These are phyloP conservation scores for Amniculicola lignicola DNA, from an alignment of 495 filamentous ascomycete species.

Conservation along the genomic window DNA sequence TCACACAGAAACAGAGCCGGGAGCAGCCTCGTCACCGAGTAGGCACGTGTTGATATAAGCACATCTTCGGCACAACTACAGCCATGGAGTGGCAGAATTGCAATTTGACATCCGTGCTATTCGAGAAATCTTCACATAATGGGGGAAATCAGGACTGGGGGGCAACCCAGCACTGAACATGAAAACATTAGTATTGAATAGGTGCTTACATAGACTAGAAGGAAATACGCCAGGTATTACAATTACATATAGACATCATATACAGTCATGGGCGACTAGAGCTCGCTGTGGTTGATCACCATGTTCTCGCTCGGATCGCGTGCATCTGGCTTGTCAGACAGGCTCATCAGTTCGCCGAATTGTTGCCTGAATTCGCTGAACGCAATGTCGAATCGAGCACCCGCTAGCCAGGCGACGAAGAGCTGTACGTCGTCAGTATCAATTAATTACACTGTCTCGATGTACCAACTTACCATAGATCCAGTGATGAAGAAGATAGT, in stretches of 20 bases:
- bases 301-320: background rate
- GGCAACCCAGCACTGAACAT: background rate
- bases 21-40: conserved; percentile 38
- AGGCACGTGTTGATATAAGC: conserved; percentile 53
- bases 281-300: conserved; percentile 9
- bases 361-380: conserved; percentile 38
- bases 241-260: conserved; percentile 21
- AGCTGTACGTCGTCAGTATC: too few species aligned
- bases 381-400: conserved; percentile 56
- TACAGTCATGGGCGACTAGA: conserved; percentile 4
- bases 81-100: conserved; percentile 79
- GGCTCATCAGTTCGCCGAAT: conserved; percentile 9
- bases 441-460: too few species aligned
- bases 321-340: background rate
- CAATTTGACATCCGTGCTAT: conserved; percentile 99
- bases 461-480: conserved; percentile 61
- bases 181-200: conserved; percentile 10
- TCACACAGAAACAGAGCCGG: conserved; percentile 5
- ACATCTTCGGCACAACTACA: conserved; percentile 91
- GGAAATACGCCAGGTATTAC: conserved; percentile 13
- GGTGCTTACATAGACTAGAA: background rate
- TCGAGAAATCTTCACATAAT: too few species aligned
- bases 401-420: conserved; percentile 62
- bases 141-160: conserved; percentile 1
- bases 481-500: conserved; percentile 59